These are phyloP conservation scores for Flaveria robusta DNA, from an alignment of 129 eudicot species.

Conservation along the genomic window DNA sequence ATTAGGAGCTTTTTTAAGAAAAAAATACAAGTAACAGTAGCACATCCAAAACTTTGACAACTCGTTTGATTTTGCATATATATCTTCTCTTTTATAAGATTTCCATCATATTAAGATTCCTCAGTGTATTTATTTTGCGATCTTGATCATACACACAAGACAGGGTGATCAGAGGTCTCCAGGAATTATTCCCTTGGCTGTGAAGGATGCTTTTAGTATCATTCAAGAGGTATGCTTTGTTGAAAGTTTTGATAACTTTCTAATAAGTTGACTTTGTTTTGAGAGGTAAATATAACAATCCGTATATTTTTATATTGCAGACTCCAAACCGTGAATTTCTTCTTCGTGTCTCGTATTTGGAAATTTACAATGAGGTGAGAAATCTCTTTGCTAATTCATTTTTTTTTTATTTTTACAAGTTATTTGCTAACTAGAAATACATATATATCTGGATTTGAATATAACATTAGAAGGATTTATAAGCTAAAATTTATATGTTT, in stretches of 20 bases:
- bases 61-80: neutral
- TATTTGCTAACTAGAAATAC: neutral
- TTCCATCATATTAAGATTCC: conserved; percentile 2
- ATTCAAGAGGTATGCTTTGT: conserved; percentile 87
- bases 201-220: conserved; percentile 95
- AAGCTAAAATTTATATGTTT: neutral
- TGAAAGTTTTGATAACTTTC: conserved; percentile 16
- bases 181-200: conserved; percentile 95
- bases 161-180: conserved; percentile 99
- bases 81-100: neutral
- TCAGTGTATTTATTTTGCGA: conserved; percentile 30
- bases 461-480: neutral
- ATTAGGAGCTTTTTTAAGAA: too few relatives aligned
- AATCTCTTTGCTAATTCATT: conserved; percentile 25
- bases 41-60: conserved; percentile 15
- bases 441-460: neutral
- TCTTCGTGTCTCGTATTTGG: conserved; percentile 95
- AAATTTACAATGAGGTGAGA: conserved; percentile 93
- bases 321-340: conserved; percentile 95
- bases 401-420: neutral
- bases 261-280: conserved; percentile 21
- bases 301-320: conserved; percentile 41
- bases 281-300: conserved; percentile 9
- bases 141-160: conserved; percentile 33
- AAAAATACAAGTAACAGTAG: neutral